phyloP scores from a whole-genome alignment of 148 eudicot genomes.

The Rhododendron simsii region DNA sequence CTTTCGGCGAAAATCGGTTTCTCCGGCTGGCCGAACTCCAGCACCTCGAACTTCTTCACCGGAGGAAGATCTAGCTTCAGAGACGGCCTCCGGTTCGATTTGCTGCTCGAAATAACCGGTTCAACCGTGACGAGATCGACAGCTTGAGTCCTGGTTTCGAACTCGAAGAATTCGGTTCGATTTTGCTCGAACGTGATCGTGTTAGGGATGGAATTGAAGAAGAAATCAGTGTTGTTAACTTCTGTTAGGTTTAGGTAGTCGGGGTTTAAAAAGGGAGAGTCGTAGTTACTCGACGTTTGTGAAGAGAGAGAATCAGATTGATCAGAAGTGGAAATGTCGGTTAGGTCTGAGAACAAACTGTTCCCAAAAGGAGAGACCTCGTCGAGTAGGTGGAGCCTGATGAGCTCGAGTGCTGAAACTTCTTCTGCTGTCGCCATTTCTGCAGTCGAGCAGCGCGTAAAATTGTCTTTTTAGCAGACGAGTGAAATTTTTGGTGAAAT shows the following conservation, averaged over 20 bases:
- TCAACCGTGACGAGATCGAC: constrained; percentile 1
- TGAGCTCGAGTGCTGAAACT: constrained; percentile 31
- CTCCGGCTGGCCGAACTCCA: constrained; percentile 22
- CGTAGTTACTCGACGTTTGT: background rate
- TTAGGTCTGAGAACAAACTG: background rate
- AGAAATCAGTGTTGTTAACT: background rate
- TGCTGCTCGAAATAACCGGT: background rate
- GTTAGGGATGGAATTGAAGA: constrained; percentile 9
- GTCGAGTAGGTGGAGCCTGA: constrained; percentile 35
- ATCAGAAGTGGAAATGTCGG: background rate
- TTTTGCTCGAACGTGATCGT: background rate
- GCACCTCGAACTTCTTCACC: constrained; percentile 27
- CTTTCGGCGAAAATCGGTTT: background rate
- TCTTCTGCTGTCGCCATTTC: constrained; percentile 29
- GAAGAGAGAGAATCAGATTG: constrained; percentile 18
- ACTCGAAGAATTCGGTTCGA: background rate
- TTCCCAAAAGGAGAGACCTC: constrained; percentile 32
- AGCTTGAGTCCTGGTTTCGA: background rate
- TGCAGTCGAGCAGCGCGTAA: background rate
- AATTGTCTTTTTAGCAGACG: background rate
- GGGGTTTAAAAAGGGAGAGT: background rate
- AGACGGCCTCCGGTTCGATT: constrained; percentile 33
- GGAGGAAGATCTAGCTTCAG: constrained; percentile 40
- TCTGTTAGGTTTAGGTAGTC: constrained; percentile 7
- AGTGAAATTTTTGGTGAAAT: background rate